These are phyloP conservation scores for Cercophora sp. DNA, from an alignment of 495 filamentous ascomycete species.

Conservation along the genomic window DNA sequence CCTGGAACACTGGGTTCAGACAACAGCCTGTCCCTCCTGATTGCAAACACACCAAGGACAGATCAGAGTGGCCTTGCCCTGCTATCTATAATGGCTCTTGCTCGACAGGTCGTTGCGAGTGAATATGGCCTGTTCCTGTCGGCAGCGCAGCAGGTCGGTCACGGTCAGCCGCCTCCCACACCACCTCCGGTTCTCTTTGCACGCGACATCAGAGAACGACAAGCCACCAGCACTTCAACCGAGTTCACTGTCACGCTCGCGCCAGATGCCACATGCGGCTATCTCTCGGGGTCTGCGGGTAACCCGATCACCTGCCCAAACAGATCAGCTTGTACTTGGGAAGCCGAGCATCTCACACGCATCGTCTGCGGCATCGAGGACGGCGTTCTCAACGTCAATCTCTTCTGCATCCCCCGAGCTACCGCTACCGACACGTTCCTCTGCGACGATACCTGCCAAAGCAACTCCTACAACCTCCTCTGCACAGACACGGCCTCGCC, in stretches of 20 bases:
- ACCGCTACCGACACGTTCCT: neutral
- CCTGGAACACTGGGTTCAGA: neutral
- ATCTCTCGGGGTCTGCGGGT: conserved; percentile 8
- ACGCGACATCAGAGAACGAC: neutral
- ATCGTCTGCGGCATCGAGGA: conserved; percentile 9
- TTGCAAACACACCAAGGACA: neutral
- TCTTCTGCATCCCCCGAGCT: conserved; percentile 6
- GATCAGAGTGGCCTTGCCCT: neutral
- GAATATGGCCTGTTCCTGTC: conserved; percentile 3
- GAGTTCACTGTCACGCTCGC: conserved; percentile 8
- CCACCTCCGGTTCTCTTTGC: conserved; percentile 3
- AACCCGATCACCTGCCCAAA: conserved; percentile 10
- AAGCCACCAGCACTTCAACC: conserved; percentile 2
- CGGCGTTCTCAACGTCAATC: neutral
- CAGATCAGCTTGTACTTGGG: conserved; percentile 4
- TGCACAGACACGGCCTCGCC: conserved; percentile 9
- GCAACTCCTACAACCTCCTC: conserved; percentile 11
- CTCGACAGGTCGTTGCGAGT: neutral
- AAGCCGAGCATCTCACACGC: conserved; percentile 5
- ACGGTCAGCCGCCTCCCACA: conserved; percentile 1
- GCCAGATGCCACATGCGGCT: conserved; percentile 8
- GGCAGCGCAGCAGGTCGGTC: conserved; percentile 4
- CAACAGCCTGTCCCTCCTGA: neutral
- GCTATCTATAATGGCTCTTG: too few relatives aligned
- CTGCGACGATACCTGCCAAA: conserved; percentile 13